phyloP scores from a whole-genome alignment of 2,329 filamentous ascomycete species.

The Pestalotiopsis sp. region DNA sequence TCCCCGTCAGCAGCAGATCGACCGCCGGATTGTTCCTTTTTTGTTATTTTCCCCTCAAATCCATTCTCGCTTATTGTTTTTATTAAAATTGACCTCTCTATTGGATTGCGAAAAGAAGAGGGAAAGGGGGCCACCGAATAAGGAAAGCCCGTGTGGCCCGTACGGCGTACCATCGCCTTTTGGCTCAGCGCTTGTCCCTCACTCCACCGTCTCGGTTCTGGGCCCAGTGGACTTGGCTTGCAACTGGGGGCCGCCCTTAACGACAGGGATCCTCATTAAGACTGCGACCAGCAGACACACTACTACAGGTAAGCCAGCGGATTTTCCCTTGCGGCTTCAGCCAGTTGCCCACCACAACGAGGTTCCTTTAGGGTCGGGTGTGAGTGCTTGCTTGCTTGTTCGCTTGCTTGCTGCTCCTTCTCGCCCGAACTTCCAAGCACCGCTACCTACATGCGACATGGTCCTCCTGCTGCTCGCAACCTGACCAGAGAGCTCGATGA shows the following conservation, averaged over 20 bases:
- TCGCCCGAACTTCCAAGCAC: not conserved
- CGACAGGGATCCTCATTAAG: conserved; percentile 13
- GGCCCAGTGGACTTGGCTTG: not conserved
- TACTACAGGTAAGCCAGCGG: not conserved
- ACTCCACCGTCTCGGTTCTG: not conserved
- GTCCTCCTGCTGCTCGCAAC: not conserved
- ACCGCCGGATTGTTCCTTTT: not conserved
- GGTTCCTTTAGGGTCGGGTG: not conserved
- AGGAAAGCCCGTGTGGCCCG: conserved; percentile 9
- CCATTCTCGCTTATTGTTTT: not conserved
- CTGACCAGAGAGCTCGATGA: not conserved
- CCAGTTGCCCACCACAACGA: conserved; percentile 16
- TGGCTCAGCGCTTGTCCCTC: conserved; percentile 4
- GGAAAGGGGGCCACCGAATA: not conserved
- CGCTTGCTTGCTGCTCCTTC: not conserved
- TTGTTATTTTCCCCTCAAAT: not conserved
- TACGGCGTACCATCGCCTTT: not conserved
- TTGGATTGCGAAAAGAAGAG: not conserved
- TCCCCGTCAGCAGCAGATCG: no score
- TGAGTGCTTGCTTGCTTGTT: not conserved
- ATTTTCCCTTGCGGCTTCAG: not conserved
- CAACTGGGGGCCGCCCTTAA: not conserved
- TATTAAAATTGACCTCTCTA: not conserved
- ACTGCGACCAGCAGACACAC: conserved; percentile 1
- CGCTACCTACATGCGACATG: conserved; percentile 8